Conservation (phyloP, 2,329 filamentous ascomycete species). For the Cladosporium sp. region DNA sequence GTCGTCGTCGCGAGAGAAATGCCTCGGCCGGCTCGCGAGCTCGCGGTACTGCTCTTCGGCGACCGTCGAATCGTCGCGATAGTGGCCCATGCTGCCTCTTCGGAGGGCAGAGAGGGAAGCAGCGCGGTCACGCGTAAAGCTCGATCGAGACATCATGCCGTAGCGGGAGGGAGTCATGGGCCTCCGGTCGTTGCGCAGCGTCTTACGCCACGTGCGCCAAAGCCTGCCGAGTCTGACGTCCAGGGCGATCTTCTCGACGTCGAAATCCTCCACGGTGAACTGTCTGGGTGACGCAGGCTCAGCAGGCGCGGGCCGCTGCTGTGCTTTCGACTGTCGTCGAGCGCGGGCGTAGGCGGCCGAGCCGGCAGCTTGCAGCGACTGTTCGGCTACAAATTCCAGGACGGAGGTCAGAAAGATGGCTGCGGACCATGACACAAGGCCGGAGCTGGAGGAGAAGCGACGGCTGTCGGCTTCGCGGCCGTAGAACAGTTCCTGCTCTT, state of each 20-base stretch:
- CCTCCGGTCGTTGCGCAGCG: constrained; percentile 47
- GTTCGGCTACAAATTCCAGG: constrained; percentile 87
- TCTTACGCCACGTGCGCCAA: constrained; percentile 94
- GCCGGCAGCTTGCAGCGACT: constrained; percentile 78
- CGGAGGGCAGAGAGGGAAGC: not conserved
- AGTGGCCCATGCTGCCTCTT: constrained; percentile 1
- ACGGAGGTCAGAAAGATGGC: constrained; percentile 96
- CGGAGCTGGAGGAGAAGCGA: constrained; percentile 42
- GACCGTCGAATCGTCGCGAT: constrained; percentile 1
- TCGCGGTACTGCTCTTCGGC: constrained; percentile 5
- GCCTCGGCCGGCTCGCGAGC: not conserved
- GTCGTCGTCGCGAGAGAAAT: constrained; percentile 21
- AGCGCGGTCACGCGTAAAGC: constrained; percentile 1
- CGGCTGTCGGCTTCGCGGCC: constrained; percentile 44
- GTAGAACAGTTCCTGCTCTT: constrained; percentile 65
- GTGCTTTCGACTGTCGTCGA: constrained; percentile 33
- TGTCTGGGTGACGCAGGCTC: not conserved
- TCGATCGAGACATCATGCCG: not conserved
- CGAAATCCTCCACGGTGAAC: constrained; percentile 65
- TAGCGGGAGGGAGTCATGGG: constrained; percentile 5
- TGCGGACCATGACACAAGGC: constrained; percentile 73
- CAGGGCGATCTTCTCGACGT: constrained; percentile 88
- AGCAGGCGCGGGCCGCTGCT: constrained; percentile 9
- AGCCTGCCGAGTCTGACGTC: constrained; percentile 81
- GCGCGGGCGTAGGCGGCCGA: constrained; percentile 70